Base-by-base conservation (phyloP, 106 monocot genomes). In the Xerophyta viscosa region DNA sequence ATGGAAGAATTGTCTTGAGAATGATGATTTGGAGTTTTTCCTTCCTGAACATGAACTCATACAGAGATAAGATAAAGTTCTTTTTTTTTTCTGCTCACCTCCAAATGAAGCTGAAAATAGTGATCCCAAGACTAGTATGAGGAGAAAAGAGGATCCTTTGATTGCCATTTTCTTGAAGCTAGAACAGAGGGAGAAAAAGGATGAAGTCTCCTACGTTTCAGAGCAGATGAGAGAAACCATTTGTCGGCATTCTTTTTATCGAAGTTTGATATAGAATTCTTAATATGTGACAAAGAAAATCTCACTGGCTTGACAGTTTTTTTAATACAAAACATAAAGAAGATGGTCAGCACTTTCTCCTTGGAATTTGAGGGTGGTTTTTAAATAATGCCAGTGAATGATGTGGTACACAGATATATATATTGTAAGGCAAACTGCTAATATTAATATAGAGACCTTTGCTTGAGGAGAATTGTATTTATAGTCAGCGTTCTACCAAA, bases 261-360 rank as follows among this genome's bases (percentile, higher is more conserved):
- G 0, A 17, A 62, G 27, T 24, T 60, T 17, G 31, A 53, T 24
- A 41, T 20, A 15, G 24, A 53, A 45, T 52, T 44, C 31, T 50
- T 52, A 50, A 46, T 22, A 37, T 19, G 52, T 50, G 45, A 44
- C 30, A 33, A 69, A 29, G 41, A 22, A 27, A 60, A 42, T 49
- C 48, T 39, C 56, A 56, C 48, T 48, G 48, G 26, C 15, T 21
- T 59, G 0, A 12, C 27, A 31, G 0, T n/a, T 14, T 63, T 50
- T 43, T 31, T 29, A 51, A 42, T 39, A 2, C n/a, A 27, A 12
- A 50, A 25, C 33, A 36, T 29, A 52, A 0, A 43, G 5, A 57
- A 74, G 50, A 62, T 41, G 57, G 54, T 20, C 49, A 55, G 61
- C 67, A 67, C 57, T 74, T 60, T 74, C 67, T 63, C 48, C 19